phyloP scores from a whole-genome alignment of 345 rosid genomes.

The Jatropha curcas region DNA sequence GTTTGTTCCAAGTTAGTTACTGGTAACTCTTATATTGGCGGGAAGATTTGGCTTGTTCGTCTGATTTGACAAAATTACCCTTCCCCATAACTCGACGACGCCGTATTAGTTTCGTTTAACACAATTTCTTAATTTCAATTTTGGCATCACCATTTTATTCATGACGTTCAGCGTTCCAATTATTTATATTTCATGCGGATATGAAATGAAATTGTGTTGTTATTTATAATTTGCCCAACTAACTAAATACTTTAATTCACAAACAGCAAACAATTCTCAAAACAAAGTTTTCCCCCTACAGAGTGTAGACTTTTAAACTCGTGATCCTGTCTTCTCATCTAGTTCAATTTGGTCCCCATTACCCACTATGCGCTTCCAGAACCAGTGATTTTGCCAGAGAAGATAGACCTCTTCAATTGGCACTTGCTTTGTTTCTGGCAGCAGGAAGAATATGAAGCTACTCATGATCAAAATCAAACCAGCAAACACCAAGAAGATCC shows the following conservation, averaged over 20 bases:
- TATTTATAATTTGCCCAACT: neutral
- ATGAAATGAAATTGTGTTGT: too few species aligned
- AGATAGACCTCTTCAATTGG: conserved; percentile 35
- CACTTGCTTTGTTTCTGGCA: conserved; percentile 46
- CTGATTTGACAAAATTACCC: conserved; percentile 5
- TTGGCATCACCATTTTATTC: too few species aligned
- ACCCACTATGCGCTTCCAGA: conserved; percentile 21
- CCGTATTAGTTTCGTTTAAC: neutral
- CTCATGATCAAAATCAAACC: conserved; percentile 32
- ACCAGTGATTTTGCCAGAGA: conserved; percentile 38
- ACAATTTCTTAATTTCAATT: neutral
- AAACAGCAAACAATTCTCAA: neutral
- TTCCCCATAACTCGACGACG: neutral
- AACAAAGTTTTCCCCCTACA: neutral
- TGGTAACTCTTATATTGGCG: neutral
- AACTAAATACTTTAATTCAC: neutral
- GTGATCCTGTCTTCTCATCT: neutral
- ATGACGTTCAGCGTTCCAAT: too few species aligned
- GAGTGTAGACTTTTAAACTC: neutral
- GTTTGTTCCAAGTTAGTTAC: neutral
- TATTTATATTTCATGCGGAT: too few species aligned
- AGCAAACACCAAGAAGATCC: conserved; percentile 34
- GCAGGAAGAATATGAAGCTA: conserved; percentile 25
- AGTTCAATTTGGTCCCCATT: neutral
- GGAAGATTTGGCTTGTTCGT: conserved; percentile 3